A percentile compares a stretch with the other conserved stretches of the same genome.
phyloP scores from a whole-genome alignment of 2,329 filamentous ascomycete species.

The Lachnellula arida region DNA sequence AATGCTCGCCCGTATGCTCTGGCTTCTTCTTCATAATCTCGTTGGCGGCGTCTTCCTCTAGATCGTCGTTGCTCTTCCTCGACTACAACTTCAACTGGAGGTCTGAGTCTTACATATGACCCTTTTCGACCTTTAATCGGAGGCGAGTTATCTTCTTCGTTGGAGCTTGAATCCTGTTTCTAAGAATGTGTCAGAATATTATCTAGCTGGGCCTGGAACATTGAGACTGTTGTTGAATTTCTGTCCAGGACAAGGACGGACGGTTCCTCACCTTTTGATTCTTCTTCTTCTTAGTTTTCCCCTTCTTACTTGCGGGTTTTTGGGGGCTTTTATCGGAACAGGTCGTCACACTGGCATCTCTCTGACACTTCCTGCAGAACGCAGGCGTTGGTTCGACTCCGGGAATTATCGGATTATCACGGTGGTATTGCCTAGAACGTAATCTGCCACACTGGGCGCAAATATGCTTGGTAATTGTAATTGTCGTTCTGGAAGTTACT shows the following conservation, averaged over 20 bases:
- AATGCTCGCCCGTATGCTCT: neutral
- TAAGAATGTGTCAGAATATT: neutral
- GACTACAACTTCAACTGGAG: slow-evolving; percentile 2
- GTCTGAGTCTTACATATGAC: neutral
- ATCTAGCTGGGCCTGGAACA: neutral
- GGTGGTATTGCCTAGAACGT: slow-evolving; percentile 38
- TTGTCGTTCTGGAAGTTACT: slow-evolving; percentile 29
- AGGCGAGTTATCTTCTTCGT: neutral
- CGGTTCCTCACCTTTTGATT: slow-evolving; percentile 4
- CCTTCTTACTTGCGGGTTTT: neutral
- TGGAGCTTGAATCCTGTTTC: slow-evolving; percentile 1
- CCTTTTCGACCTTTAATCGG: neutral
- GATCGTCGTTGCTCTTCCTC: slow-evolving; percentile 3
- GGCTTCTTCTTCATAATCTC: neutral
- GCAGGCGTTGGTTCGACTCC: slow-evolving; percentile 31
- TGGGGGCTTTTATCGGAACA: slow-evolving; percentile 7
- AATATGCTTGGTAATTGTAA: slow-evolving; percentile 34
- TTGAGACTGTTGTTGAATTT: neutral
- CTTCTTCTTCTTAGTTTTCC: slow-evolving; percentile 9
- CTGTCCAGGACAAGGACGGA: neutral
- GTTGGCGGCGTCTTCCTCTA: slow-evolving; percentile 6
- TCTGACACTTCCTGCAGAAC: slow-evolving; percentile 37
- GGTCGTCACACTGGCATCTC: slow-evolving; percentile 24
- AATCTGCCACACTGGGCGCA: slow-evolving; percentile 41
- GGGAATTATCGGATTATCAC: slow-evolving; percentile 31